Conservation (phyloP, 371 early-diverging fungal genomes). For the Sporodiniella umbellata region DNA sequence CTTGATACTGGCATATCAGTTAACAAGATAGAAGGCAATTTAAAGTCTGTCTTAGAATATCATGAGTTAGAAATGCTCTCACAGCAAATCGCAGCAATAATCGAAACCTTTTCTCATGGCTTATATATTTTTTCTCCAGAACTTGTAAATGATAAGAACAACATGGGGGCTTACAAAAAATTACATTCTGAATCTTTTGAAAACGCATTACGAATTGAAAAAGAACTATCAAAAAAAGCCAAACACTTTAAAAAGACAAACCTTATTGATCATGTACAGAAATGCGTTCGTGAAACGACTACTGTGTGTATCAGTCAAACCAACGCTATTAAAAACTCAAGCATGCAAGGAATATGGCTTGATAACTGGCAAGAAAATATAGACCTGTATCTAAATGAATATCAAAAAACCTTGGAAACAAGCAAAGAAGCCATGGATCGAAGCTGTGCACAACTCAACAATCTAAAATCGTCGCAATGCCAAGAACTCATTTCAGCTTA, state of each 20-base stretch:
- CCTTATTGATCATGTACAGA: too few species aligned
- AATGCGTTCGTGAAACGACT: too few species aligned
- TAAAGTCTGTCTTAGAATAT: too few species aligned
- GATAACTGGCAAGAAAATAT: neutral
- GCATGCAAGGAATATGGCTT: too few species aligned
- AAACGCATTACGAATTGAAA: too few species aligned
- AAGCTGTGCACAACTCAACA: neutral
- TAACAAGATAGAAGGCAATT: too few species aligned
- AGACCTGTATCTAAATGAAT: neutral
- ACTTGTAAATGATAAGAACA: constrained; percentile 1
- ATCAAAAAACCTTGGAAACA: neutral
- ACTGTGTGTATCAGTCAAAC: too few species aligned
- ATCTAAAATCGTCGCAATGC: neutral
- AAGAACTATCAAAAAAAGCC: neutral
- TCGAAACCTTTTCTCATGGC: neutral
- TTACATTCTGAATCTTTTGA: neutral
- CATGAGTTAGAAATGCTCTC: too few species aligned
- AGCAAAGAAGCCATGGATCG: neutral
- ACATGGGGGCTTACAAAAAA: neutral
- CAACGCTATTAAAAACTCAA: too few species aligned
- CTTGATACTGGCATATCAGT: too few species aligned
- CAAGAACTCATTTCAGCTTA: neutral
- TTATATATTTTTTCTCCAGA: neutral
- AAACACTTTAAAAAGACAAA: neutral
- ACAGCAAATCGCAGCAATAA: neutral